Evolutionary conservation across 352 stramenopile species (phyloP).

Genomic region (Pythium phragmiticola): DNA sequence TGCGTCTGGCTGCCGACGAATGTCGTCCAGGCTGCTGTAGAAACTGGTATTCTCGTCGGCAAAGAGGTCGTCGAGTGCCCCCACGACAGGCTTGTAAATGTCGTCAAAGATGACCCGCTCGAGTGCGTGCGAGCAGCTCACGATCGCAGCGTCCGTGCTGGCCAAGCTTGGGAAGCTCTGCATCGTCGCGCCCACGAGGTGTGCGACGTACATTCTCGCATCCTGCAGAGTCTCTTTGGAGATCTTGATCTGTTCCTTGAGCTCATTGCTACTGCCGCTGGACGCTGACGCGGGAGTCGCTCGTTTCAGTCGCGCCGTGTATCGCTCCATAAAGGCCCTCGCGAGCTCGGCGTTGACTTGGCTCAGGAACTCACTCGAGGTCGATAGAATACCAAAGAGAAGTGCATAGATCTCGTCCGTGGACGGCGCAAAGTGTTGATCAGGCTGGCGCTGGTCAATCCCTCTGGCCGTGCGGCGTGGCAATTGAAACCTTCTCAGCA

Average conservation of each 20-base stretch:
- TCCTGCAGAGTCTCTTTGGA: constrained; percentile 56
- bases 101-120: constrained; percentile 70
- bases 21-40: constrained; percentile 42
- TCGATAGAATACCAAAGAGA: constrained; percentile 54
- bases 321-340: constrained; percentile 33
- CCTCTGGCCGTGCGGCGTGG: constrained; percentile 1
- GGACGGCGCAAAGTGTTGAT: constrained; percentile 12
- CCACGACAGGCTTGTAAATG: constrained; percentile 59
- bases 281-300: neutral
- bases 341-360: constrained; percentile 62
- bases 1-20: constrained; percentile 46
- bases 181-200: constrained; percentile 55
- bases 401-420: constrained; percentile 55
- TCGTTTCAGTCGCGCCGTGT: constrained; percentile 10
- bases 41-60: constrained; percentile 44
- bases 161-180: constrained; percentile 59
- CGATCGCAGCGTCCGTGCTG: constrained; percentile 47
- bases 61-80: constrained; percentile 49
- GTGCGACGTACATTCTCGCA: constrained; percentile 66
- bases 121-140: constrained; percentile 49
- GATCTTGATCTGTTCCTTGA: neutral
- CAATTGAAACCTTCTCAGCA: constrained; percentile 49
- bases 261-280: constrained; percentile 5
- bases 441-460: neutral
- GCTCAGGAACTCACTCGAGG: constrained; percentile 52